phyloP scores from a whole-genome alignment of 1,284 basidiomycete genomes.

The Ustilago shanxiensis region DNA sequence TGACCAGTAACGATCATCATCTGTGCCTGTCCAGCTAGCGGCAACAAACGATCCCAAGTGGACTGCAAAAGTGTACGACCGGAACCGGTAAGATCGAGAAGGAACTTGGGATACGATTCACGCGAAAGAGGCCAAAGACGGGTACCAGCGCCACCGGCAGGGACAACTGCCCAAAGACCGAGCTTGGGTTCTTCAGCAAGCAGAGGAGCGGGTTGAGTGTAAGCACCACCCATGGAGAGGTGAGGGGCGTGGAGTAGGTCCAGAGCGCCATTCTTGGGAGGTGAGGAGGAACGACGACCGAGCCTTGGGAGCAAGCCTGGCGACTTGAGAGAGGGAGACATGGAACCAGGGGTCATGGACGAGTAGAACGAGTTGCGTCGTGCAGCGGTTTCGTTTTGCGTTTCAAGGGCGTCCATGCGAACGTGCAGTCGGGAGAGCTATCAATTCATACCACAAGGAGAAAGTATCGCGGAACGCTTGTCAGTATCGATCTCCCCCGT shows the following conservation, averaged over 20 bases:
- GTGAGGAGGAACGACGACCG: constrained; percentile 49
- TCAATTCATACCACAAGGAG: not conserved
- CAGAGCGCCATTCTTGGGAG: constrained; percentile 40
- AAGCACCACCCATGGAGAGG: constrained; percentile 37
- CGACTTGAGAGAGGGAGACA: constrained; percentile 47
- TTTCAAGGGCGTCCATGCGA: constrained; percentile 60
- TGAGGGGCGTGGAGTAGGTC: constrained; percentile 44
- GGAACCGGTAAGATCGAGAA: constrained; percentile 65
- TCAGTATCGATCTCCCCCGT: not conserved
- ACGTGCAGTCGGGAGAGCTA: constrained; percentile 57
- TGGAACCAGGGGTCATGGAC: constrained; percentile 29
- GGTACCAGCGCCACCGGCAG: constrained; percentile 68
- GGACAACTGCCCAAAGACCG: constrained; percentile 67
- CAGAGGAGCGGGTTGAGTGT: constrained; percentile 53
- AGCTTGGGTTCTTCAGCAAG: constrained; percentile 64
- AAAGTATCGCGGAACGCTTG: constrained; percentile 3
- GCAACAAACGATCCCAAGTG: constrained; percentile 67
- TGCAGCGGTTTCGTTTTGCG: constrained; percentile 30
- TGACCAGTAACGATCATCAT: constrained; percentile 68
- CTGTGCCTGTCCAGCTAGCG: constrained; percentile 56
- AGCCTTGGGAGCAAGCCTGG: constrained; percentile 39
- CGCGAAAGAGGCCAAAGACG: constrained; percentile 68
- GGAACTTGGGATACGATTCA: constrained; percentile 67
- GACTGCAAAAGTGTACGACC: constrained; percentile 65
- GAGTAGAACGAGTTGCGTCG: constrained; percentile 48